These are phyloP conservation scores for Xylaria sp. DNA, from an alignment of 2,329 filamentous ascomycete species.

Conservation along the genomic window DNA sequence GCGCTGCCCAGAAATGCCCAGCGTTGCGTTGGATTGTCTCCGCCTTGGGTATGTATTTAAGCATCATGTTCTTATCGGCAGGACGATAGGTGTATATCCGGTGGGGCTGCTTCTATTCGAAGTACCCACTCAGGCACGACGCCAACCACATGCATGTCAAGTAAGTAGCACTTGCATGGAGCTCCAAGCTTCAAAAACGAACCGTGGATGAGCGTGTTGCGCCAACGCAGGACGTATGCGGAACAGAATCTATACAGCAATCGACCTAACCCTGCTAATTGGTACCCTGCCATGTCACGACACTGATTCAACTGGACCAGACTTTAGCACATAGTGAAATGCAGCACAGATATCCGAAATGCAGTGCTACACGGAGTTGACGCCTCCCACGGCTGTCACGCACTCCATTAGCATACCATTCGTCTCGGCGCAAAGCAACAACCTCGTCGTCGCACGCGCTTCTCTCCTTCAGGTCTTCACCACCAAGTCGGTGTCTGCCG, in stretches of 20 bases:
- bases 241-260: background rate
- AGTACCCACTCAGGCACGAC: background rate
- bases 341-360: slow-evolving; percentile 60
- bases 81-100: slow-evolving; percentile 17
- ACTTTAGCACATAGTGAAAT: slow-evolving; percentile 40
- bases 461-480: slow-evolving; percentile 93
- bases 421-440: slow-evolving; percentile 77
- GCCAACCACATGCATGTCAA: background rate
- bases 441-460: slow-evolving; percentile 90
- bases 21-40: background rate
- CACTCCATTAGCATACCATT: slow-evolving; percentile 85
- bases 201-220: slow-evolving; percentile 17
- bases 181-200: slow-evolving; percentile 24
- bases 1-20: background rate
- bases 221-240: background rate
- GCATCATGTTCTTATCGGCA: slow-evolving; percentile 9
- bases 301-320: background rate
- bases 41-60: slow-evolving; percentile 13
- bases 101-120: background rate
- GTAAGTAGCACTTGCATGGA: background rate
- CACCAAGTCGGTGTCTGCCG: slow-evolving; percentile 72
- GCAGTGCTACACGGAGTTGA: slow-evolving; percentile 98
- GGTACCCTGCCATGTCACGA: background rate
- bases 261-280: background rate
- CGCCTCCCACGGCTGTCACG: slow-evolving; percentile 92